Base-by-base conservation (phyloP, 2,329 filamentous ascomycete genomes). In the Scedosporium aurantiacum region DNA sequence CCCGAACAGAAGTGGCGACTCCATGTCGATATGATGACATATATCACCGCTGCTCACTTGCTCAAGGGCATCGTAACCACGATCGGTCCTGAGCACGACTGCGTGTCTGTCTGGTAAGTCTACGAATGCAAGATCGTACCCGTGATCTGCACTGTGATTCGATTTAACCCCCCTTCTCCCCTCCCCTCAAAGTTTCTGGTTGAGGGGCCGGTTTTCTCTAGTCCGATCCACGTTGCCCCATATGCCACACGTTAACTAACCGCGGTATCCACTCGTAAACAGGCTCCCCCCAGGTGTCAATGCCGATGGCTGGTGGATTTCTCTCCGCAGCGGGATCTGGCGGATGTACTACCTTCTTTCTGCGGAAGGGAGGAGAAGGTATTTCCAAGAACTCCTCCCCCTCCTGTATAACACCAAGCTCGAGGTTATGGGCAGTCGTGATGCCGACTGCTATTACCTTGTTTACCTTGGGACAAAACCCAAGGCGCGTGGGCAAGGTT, bases 401-500 rank as follows among this genome's bases (percentile, higher is more conserved):
- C 79, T 91, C 55, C 80, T 94, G 65, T 84, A 90, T 73, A 76
- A 85, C 66, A 87, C 87, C 68, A 92, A 92, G 77, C 76, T 79
- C 63, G 79, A 83, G 64, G 79, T 89, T 64, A 81, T 94, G 72
- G 86, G 87, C 23, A 78, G 81, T 45, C 80, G 84, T 58, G 86
- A 90, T 70, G 72, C 78, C 66, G 78, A 88, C 63, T 85, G 82
- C 69, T 94, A 89, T 80, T 94, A 94, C 72, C 84, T 95, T 61
- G 88, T 91, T 57, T 94, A 93, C 73, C 79, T 95, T 64, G 90
- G 90, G 64, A 91, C 88, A 58, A 88, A 86, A 71, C 84, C 87
- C 40, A 79, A 78, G 64, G 84, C 86, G 4, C 83, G 87, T 63
- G 84, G 89, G 57, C 86, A 86, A 67, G 90, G 90, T 10, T 90